Percentiles rank a stretch among this genome's conserved stretches.
These are phyloP conservation scores for Phyllosticta citriasiana DNA, from an alignment of 2,329 filamentous ascomycete genomes.

Conservation along the genomic window DNA sequence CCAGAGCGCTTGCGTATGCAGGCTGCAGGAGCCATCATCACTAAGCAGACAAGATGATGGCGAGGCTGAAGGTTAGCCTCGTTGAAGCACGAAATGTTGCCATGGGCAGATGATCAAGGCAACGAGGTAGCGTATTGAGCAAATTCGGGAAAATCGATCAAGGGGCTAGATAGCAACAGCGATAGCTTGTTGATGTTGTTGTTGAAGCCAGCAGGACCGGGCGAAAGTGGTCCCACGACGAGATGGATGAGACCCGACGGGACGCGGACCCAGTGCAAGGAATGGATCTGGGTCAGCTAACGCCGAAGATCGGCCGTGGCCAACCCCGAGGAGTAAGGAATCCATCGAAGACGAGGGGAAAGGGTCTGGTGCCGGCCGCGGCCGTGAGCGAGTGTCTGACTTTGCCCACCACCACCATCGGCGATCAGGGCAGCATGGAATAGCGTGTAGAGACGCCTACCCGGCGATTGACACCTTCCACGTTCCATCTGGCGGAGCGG, in stretches of 20 bases:
- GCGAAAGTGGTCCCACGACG: not conserved
- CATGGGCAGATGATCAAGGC: not conserved
- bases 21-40: not conserved
- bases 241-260: not conserved
- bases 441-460: not conserved
- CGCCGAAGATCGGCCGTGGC: not conserved
- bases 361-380: not conserved
- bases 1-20: not conserved
- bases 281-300: no score
- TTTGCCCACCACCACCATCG: not conserved
- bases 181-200: not conserved
- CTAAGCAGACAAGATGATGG: not conserved
- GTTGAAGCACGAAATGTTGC: not conserved
- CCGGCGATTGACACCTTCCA: not conserved
- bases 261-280: no score
- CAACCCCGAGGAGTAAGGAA: not conserved
- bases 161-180: not conserved
- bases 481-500: not conserved
- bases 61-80: not conserved
- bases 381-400: not conserved
- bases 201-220: not conserved
- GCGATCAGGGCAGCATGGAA: not conserved
- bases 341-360: not conserved
- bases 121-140: not conserved
- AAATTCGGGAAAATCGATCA: not conserved